A percentile compares a stretch with the other conserved stretches of the same genome.
phyloP scores from a whole-genome alignment of 2,329 filamentous ascomycete genomes.

The Verticillium nubilum region DNA sequence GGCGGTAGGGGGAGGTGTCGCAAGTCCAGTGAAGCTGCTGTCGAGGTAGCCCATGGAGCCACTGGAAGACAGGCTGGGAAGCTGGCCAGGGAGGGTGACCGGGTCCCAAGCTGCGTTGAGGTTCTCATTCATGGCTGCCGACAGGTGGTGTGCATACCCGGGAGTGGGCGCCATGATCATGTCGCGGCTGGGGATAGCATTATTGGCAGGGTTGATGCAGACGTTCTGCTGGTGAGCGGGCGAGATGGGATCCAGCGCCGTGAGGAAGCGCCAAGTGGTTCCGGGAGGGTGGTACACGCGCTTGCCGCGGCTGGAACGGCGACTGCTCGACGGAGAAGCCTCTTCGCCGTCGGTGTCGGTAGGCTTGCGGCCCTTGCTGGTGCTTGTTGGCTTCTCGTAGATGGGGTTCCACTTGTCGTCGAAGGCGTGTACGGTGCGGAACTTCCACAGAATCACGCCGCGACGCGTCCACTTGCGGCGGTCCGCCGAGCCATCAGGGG shows the following conservation, averaged over 20 bases:
- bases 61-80: slow-evolving; percentile 26
- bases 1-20: slow-evolving; percentile 52
- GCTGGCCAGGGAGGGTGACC: slow-evolving; percentile 22
- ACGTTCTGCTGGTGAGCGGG: slow-evolving; percentile 49
- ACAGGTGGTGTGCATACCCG: slow-evolving; percentile 37
- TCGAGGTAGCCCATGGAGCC: slow-evolving; percentile 38
- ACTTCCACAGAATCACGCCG: slow-evolving; percentile 59
- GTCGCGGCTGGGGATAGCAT: slow-evolving; percentile 24
- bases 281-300: slow-evolving; percentile 43
- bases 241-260: slow-evolving; percentile 54
- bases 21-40: slow-evolving; percentile 42
- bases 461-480: slow-evolving; percentile 47
- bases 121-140: slow-evolving; percentile 52
- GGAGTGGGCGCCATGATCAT: slow-evolving; percentile 50
- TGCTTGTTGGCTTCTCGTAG: slow-evolving; percentile 24
- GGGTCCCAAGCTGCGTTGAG: slow-evolving; percentile 44
- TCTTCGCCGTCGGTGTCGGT: slow-evolving; percentile 19
- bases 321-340: slow-evolving; percentile 12
- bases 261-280: slow-evolving; percentile 58
- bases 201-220: slow-evolving; percentile 13
- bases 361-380: slow-evolving; percentile 10
- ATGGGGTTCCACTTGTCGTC: slow-evolving; percentile 39
- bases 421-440: slow-evolving; percentile 43
- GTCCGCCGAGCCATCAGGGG: slow-evolving; percentile 30
- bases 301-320: slow-evolving; percentile 7